Evolutionary conservation across 192 early-diverging fungal species (phyloP), one percentile per base, ranked within the genome.

Genomic region (Borealophlyctis nickersoniae): DNA sequence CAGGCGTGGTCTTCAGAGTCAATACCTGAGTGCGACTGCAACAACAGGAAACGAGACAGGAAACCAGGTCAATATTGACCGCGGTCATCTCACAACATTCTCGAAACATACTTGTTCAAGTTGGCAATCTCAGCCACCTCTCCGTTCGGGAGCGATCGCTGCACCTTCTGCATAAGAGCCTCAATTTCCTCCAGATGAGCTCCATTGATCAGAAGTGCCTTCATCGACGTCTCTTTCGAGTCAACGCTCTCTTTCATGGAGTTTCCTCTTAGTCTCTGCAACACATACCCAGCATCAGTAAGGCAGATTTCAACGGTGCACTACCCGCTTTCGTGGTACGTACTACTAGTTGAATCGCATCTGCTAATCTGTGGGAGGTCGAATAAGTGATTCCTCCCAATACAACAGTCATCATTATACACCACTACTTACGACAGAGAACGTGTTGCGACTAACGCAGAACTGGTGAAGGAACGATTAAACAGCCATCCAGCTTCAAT

Each of bases 61-160:
- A n/a, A n/a, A n/a, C n/a, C n/a, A n/a, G n/a, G n/a, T n/a, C n/a
- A n/a, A n/a, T n/a, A n/a, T n/a, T n/a, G n/a, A n/a, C n/a, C n/a
- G n/a, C n/a, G n/a, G n/a, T n/a, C n/a, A n/a, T n/a, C n/a, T n/a
- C n/a, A n/a, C n/a, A n/a, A n/a, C n/a, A n/a, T n/a, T n/a, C n/a
- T n/a, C n/a, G n/a, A n/a, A n/a, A n/a, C n/a, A 39, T 62, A 86
- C 83, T 79, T 85, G 74, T 94, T 93, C 23, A 93, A 82, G 72
- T 97, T 94, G 35, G 91, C 90, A 69, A 98, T 81, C 72, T 93
- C 87, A 3, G 90, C 92, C 7, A 92, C 69, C 68, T 94, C 91
- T 49, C 83, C 87, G 23, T 72, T 64, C 0, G 89, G 87, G 19
- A 93, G 65, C 9, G 73, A 68, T 2, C 75, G 63, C 48, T 76